Evolutionary conservation across 2,329 filamentous ascomycete species (phyloP), one percentile per base, ranked within the genome.

Genomic region (Aspergillus sergii): DNA sequence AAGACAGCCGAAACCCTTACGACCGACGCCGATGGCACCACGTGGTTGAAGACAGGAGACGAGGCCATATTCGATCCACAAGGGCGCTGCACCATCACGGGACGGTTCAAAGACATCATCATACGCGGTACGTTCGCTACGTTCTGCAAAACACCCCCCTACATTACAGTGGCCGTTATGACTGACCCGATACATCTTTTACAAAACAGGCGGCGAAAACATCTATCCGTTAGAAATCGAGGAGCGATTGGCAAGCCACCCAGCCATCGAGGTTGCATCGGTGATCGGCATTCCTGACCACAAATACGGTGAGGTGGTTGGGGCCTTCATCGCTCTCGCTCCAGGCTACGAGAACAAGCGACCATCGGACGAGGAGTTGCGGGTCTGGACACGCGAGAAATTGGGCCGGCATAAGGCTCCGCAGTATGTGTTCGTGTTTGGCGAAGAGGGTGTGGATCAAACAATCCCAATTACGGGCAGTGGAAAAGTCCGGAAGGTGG

Each of bases 31-130:
- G 78, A 83, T 69, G 79, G 79, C 3, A 72, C 72, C 1, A 69
- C 88, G 64, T 92, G 90, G 89, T 79, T 87, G 66, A 85, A 88
- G 66, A 91, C 89, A 0, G 89, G 89, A 19, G 85, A 87, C 62
- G 83, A 86, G 67, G 84, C 80, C 1, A 75, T 82, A 3, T 82
- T 87, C 67, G 80, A 84, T 53, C 70, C 77, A 1, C 77, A 87
- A 10, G 90, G 89, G 0, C 91, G 91, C 72, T 92, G 89, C 68
- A 84, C 82, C 8, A 92, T 93, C 68, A 93, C 90, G 0, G 90
- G 91, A 0, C 82, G 90, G 23, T 91, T 92, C 78, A 93, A 93
- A 79, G 91, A 93, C 63, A 92, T 93, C 41, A 92, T 93, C 62
- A 93, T 93, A 64, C 82, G 90, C 70, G 90, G 88, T 76, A 68